Base-by-base conservation (phyloP, 257 asterid genomes). In the Solanum infundibuliforme region DNA sequence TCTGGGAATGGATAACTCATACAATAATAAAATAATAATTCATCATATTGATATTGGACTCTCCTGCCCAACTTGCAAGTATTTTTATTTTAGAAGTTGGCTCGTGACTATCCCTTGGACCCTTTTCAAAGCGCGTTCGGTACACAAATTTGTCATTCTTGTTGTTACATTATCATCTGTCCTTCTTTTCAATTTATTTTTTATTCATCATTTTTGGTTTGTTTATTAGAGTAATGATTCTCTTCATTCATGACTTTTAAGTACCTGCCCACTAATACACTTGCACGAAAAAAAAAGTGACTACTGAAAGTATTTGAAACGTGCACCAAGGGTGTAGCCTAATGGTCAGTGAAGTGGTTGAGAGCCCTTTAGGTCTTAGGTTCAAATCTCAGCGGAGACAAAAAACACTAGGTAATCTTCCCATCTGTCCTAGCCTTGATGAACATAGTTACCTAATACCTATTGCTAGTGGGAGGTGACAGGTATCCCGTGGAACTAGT, bases 41-140 rank as follows among this genome's bases (percentile, higher is more conserved):
- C 0, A 76, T 23, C 35, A 41, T 7, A 41, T 77, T 13, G 20
- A 36, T 41, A n/a, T 32, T 66, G 83, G 72, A 55, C 41, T 58
- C 20, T 87, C 29, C 31, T 77, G 36, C 43, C 73, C 89, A 62
- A 79, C 86, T 87, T 79, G 89, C 89, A 77, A 39, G 8, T 39
- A 16, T 6, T 5, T 38, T 11, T 4, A 39, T 1, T 3, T 5
- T 25, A 76, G 38, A n/a, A 35, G 20, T 7, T 87, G 5, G 81
- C 72, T 14, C 39, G 86, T 29, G 79, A 81, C 27, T 12, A 87
- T 29, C 11, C 66, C 66, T 34, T 60, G 29, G 36, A 39, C 86
- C 32, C 9, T 31, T 7, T 18, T 60, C 82, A 81, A 81, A 4
- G 85, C 71, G 86, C 69, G 86, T 87, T 20, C 32, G 27, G 76